Base-by-base conservation (phyloP, 2,329 filamentous ascomycete species). In the Aspergillus cejpii region DNA sequence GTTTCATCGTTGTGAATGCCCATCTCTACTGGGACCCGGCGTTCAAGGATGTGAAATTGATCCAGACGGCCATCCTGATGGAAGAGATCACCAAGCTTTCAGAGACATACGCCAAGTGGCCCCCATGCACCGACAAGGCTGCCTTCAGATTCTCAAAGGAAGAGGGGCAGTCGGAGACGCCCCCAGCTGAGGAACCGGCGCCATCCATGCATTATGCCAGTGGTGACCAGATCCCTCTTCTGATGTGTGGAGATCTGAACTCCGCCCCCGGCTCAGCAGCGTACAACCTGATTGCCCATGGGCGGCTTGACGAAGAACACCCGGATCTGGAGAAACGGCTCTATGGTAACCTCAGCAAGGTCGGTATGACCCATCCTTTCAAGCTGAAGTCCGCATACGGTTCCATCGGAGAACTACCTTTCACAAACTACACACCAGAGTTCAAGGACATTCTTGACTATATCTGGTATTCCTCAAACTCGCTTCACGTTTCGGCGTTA, bases 181-280 rank as follows among this genome's bases (percentile, higher is more conserved):
- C 76, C 14, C 66, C 72, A 1, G 68, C 72, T 6, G 70, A 71
- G 6, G 79, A 82, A 28, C 85, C 85, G 0, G 84, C 78, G 1
- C 88, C 89, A 1, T 95, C 89, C 19, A 81, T 88, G 66, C 85
- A 94, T 61, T 98, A 98, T 67, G 74, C 84, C 21, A 85, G 79
- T 60, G 87, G 86, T 54, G 85, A 87, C 1, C 86, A 94, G 55
- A 94, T 98, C 38, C 92, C 92, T 1, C 74, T 97, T 28, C 71
- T 98, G 47, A 80, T 98, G 41, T 96, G 91, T 58, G 91, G 91
- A 57, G 92, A 98, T 66, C 94, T 96, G 75, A 98, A 98, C 70
- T 96, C 91, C 3, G 84, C 83, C 1, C 79, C 80, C 10, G 83
- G 87, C 44, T 96, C 89, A 41, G 89, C 88, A 34, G 90, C 96